Evolutionary conservation across 805 yeast genomes (phyloP), one percentile per base, ranked within the genome.

Genomic region (Candida mattraensis): DNA sequence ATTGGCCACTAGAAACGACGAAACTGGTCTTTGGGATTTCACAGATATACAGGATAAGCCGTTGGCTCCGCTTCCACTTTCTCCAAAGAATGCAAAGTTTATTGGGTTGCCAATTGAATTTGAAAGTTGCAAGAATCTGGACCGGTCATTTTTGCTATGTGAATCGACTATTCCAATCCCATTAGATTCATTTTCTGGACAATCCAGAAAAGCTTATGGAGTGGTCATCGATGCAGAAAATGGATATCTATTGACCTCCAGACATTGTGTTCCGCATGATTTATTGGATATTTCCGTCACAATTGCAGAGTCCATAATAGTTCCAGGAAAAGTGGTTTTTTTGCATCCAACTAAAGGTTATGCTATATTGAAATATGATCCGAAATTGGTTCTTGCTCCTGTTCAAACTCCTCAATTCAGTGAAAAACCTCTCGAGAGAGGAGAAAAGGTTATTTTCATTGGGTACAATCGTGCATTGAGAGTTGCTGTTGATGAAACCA

Each of bases 321-420:
- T 88, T 10, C 87, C 94, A 0, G 96, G 83, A 1, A 70, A 78
- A 44, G 93, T 88, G 17, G 79, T 79, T 15, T 89, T 87, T 50
- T 64, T 87, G 52, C 96, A 88, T 56, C 96, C 97, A 21, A 77
- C 86, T 23, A 86, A 83, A 49, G 88, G 88, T 48, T 88, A 83
- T 59, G 88, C 94, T 1, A 76, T 88, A 38, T 69, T 89, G 17
- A 76, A 85, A 56, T 89, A 87, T 58, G 95, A 89, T 55, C 87
- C 96, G 7, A 51, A 67, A 4, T 63, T 87, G 33, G 82, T 89
- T 11, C 57, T 72, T 15, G 89, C 95, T 2, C 83, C 83, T 26
- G 76, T 87, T 7, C 62, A 66, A 28, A 74, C 94, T 2, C 93
- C 95, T 4, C 67, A 67, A 37, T 74, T 87, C 45, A 66, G 82